Conservation (phyloP, 352 stramenopile genomes). For the Thalassiosira hispida region DNA sequence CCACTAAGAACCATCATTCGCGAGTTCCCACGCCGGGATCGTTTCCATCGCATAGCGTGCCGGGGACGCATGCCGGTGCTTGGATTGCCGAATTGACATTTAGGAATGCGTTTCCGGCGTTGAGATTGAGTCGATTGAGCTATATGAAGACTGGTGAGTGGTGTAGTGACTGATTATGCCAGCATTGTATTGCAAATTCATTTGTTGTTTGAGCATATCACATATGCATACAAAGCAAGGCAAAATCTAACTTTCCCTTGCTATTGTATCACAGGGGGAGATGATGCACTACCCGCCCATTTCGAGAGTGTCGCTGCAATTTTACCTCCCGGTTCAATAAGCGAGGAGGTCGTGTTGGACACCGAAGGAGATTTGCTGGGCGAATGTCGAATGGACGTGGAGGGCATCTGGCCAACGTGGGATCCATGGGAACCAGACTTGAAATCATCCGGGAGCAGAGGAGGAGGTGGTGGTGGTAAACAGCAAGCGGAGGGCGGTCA, state of each 20-base stretch:
- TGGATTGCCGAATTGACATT: constrained; percentile 85
- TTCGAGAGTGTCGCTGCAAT: constrained; percentile 84
- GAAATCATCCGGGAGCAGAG: constrained; percentile 10
- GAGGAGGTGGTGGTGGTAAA: constrained; percentile 24
- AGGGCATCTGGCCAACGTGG: constrained; percentile 82
- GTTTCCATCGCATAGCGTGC: constrained; percentile 40
- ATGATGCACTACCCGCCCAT: constrained; percentile 77
- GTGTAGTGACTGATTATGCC: too few relatives aligned
- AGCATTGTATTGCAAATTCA: too few relatives aligned
- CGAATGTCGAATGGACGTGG: constrained; percentile 61
- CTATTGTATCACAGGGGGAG: constrained; percentile 36
- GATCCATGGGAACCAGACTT: constrained; percentile 66
- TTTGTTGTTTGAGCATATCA: background rate
- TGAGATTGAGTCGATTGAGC: constrained; percentile 76
- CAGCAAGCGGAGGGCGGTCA: background rate
- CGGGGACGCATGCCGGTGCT: constrained; percentile 73
- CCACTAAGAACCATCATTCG: constrained; percentile 15
- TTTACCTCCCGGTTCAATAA: constrained; percentile 68
- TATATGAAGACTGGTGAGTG: constrained; percentile 73
- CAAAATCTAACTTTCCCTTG: background rate
- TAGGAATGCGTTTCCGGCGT: constrained; percentile 70
- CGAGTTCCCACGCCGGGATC: constrained; percentile 14
- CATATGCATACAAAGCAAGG: background rate
- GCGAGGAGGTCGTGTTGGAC: constrained; percentile 53
- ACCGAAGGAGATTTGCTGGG: constrained; percentile 31